phyloP scores from a whole-genome alignment of 441 rosid genomes.

The Gossypium trilobum region DNA sequence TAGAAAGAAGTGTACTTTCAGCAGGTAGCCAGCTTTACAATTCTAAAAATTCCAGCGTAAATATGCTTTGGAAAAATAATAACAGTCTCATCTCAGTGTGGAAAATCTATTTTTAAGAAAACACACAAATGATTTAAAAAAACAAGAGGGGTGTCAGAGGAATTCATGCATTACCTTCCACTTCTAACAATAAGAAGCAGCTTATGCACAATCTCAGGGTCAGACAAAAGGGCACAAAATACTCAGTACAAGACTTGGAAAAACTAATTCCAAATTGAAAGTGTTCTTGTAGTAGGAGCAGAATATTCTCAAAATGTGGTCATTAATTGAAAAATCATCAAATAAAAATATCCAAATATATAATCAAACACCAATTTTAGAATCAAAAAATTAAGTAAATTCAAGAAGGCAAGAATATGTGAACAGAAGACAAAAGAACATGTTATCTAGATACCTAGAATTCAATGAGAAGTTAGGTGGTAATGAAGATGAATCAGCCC shows the following conservation, averaged over 20 bases:
- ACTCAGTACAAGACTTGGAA: not conserved
- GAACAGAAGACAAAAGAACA: not conserved
- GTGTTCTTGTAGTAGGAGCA: not conserved
- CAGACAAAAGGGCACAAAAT: not conserved
- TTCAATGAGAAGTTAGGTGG: slow-evolving; percentile 48
- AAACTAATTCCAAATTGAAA: not conserved
- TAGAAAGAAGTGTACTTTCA: slow-evolving; percentile 1
- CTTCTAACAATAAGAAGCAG: not conserved
- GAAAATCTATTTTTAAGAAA: not conserved
- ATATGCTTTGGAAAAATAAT: not conserved
- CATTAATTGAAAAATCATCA: not conserved
- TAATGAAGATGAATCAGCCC: slow-evolving; percentile 70
- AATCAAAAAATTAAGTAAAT: not conserved
- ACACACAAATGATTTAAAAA: not conserved
- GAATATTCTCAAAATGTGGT: not conserved
- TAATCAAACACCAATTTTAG: not conserved
- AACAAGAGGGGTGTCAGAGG: not conserved
- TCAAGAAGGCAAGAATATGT: not conserved
- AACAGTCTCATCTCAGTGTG: not conserved
- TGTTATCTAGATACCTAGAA: slow-evolving; percentile 44
- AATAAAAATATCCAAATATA: not conserved
- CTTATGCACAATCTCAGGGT: not conserved
- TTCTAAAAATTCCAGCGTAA: not conserved
- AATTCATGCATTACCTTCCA: not conserved
- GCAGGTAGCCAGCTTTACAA: not conserved